Evolutionary conservation across 305 asterid species (phyloP), one percentile per base, ranked within the genome.

Genomic region (Fraxinus sp.): DNA sequence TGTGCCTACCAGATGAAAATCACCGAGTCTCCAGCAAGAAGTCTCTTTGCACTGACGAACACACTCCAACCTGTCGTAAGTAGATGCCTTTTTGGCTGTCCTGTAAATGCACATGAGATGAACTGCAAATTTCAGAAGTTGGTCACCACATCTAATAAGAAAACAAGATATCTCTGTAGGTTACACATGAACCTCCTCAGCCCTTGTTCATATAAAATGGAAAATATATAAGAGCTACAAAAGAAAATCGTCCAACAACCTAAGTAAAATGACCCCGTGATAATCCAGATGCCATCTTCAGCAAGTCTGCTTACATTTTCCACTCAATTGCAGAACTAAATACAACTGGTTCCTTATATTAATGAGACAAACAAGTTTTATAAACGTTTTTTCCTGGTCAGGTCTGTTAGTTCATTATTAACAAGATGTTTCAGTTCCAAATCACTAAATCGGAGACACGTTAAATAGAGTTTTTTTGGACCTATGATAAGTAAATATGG

Each of bases 31-130:
- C 98, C 98, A 83, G 98, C 98, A 81, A 92, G 90, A 74, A 95
- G 93, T 88, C 94, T 90, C 88, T 95, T 95, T 81, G 99, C 98
- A 86, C 98, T 95, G 79, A 93, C 98, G 78, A 93, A 95, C 81
- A 94, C 98, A 77, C 98, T 94, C 98, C 98, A 94, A 79, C 98
- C 98, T 11, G 99, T 94, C 71, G 97, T 95, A 79, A 95, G 94
- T 83, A 95, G 98, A 91, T 94, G 99, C 87, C 99, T 91, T 88
- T 94, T 94, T 41, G 99, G 99, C 92, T 95, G 99, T 79, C 99
- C 99, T 95, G 94, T 82, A 88, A 73, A 35, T 66, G 72, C 70
- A 78, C 28, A 44, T 24, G 72, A 71, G 30, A 83, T 18, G 71
- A 81, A 86, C 62, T 9, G 37, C 44, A 76, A 78, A 68, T 82